Base-by-base conservation (phyloP, 2,329 filamentous ascomycete species). In the Trichophyton schoenleinii region DNA sequence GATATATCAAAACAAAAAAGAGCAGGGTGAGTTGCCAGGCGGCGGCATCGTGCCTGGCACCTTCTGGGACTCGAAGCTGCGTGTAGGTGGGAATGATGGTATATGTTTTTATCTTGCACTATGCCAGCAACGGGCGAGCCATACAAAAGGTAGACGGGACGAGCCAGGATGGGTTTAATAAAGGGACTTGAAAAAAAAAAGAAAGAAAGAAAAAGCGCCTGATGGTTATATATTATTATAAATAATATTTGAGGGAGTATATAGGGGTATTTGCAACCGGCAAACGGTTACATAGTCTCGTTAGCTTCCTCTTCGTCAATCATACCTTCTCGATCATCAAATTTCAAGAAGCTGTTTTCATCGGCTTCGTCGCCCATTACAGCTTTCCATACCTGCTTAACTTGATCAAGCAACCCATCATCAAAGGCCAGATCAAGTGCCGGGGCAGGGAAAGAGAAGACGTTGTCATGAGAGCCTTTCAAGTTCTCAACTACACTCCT, bases 341-440 rank as follows among this genome's bases (percentile, higher is more conserved):
- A 96, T 20, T 81, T 78, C 82, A 96, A 85, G 68, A 94, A 96
- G 52, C 81, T 71, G 18, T 76, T 75, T 18, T 77, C 77, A 18
- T 76, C 76, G 0, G 72, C 75, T 3, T 80, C 78, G 1, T 76
- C 74, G 8, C 80, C 82, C 66, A 82, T 77, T 3, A 91, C 79
- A 57, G 78, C 75, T 63, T 81, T 77, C 91, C 91, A 97, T 5
- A 85, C 83, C 8, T 81, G 73, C 63, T 82, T 82, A 1, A 96
- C 88, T 28, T 82, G 73, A 5, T 84, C 81, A 8, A 96, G 73
- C 1, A 84, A 76, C 0, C 75, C 70, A 66, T 96, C 92, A 67
- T 90, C 83, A 65, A 96, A 88, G 0, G 87, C 81, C 6, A 95
- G 79, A 64, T 87, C 85, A 7, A 86, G 73, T 2, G 83, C 78